phyloP scores from a whole-genome alignment of 495 filamentous ascomycete genomes.

The Penicillium longicatenatum region DNA sequence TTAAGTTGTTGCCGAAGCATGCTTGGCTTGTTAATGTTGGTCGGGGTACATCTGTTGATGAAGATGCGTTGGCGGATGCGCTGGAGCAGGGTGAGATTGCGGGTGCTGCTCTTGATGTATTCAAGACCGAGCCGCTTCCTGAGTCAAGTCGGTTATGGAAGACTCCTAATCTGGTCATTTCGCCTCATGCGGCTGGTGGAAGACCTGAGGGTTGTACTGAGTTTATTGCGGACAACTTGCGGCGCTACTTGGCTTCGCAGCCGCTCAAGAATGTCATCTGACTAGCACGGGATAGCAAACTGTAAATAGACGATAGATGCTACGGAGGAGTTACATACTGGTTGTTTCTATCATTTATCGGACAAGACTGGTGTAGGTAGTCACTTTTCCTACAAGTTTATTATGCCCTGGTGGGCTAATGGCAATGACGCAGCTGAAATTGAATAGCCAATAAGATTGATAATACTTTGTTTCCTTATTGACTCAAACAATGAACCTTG shows the following conservation, averaged over 20 bases:
- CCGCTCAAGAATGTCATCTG: constrained; percentile 53
- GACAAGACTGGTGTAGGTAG: background rate
- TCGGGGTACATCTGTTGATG: constrained; percentile 67
- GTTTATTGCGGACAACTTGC: constrained; percentile 56
- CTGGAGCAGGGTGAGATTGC: constrained; percentile 55
- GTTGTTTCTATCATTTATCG: background rate
- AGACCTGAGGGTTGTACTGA: constrained; percentile 53
- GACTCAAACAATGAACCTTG: too few species aligned
- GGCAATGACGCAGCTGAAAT: too few species aligned
- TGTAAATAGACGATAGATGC: constrained; percentile 8
- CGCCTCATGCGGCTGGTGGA: constrained; percentile 70
- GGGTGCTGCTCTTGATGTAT: constrained; percentile 66
- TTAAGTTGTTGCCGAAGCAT: constrained; percentile 51
- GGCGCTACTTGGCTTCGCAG: constrained; percentile 54
- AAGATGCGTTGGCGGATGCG: constrained; percentile 65
- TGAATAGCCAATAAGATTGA: too few species aligned
- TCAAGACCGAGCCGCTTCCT: constrained; percentile 55
- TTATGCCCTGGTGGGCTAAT: too few species aligned
- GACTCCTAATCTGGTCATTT: constrained; percentile 58
- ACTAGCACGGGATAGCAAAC: constrained; percentile 2
- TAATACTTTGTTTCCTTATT: too few species aligned
- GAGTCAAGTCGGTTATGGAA: constrained; percentile 50
- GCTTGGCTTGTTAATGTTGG: constrained; percentile 70
- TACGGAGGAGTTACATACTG: background rate
- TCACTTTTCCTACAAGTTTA: too few species aligned